These are phyloP conservation scores for Arthrocladium fulminans DNA, from an alignment of 2,329 filamentous ascomycete species.

Conservation along the genomic window DNA sequence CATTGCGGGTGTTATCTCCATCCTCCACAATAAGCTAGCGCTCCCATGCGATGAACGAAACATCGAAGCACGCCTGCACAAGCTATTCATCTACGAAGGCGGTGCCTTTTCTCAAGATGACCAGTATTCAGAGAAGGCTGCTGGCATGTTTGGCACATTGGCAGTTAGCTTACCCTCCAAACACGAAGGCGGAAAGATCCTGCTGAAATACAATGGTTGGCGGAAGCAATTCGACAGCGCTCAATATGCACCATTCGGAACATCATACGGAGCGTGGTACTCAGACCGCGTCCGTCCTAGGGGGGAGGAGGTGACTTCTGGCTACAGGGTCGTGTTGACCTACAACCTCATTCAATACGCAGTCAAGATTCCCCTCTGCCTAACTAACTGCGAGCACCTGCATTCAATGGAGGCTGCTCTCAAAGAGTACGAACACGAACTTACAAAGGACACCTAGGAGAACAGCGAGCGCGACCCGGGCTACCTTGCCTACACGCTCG, in stretches of 20 bases:
- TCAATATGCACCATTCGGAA: neutral
- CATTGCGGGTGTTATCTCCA: neutral
- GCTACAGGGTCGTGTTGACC: neutral
- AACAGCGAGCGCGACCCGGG: neutral
- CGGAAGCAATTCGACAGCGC: neutral
- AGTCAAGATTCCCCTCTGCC: neutral
- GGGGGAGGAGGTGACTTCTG: neutral
- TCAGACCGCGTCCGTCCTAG: neutral
- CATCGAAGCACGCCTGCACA: neutral
- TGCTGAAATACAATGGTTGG: conserved; percentile 20
- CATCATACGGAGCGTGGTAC: neutral
- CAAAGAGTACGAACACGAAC: neutral
- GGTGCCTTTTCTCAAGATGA: neutral
- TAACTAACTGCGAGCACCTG: neutral
- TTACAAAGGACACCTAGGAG: neutral
- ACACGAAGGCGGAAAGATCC: neutral
- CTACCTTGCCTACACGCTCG: neutral
- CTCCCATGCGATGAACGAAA: neutral
- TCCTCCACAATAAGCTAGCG: neutral
- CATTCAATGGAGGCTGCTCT: conserved; percentile 12
- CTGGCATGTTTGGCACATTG: neutral
- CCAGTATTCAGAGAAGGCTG: neutral
- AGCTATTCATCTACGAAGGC: neutral
- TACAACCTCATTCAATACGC: neutral
- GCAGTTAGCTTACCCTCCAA: neutral